These are phyloP conservation scores for Aspergillus piperis DNA, from an alignment of 2,329 filamentous ascomycete species.

Conservation along the genomic window DNA sequence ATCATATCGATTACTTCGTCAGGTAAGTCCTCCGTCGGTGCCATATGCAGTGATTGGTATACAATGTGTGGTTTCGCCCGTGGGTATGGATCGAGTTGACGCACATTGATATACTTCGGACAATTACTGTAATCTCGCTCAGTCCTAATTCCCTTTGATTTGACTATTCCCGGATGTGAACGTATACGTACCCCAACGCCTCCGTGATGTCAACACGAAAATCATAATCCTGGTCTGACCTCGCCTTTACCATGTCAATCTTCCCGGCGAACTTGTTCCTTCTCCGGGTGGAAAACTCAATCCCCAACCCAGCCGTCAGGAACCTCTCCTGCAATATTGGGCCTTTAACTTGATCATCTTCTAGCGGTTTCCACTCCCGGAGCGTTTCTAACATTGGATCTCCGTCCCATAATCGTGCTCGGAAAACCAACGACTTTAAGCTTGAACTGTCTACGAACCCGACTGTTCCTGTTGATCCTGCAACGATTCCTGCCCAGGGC, in stretches of 20 bases:
- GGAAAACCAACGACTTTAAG: neutral
- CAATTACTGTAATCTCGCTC: neutral
- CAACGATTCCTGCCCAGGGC: constrained; percentile 4
- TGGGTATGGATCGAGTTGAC: neutral
- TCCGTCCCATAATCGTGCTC: neutral
- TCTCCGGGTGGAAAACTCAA: neutral
- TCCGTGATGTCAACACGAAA: neutral
- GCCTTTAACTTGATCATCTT: too few relatives aligned
- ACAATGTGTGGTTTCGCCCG: neutral
- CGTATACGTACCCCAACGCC: neutral
- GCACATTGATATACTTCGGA: constrained; percentile 9
- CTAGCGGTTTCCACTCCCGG: too few relatives aligned
- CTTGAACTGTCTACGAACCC: neutral
- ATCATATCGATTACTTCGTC: neutral
- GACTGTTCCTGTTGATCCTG: neutral
- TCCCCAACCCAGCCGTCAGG: neutral
- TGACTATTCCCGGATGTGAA: too few relatives aligned
- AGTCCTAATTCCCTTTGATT: too few relatives aligned
- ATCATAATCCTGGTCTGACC: neutral
- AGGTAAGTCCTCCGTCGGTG: neutral
- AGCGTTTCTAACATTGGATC: neutral
- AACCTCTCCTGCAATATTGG: neutral
- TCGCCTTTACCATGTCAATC: neutral
- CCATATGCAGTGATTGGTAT: neutral
- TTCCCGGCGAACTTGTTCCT: neutral